Evolutionary conservation across 345 rosid species (phyloP).

Genomic region (Syzygium oleosum): DNA sequence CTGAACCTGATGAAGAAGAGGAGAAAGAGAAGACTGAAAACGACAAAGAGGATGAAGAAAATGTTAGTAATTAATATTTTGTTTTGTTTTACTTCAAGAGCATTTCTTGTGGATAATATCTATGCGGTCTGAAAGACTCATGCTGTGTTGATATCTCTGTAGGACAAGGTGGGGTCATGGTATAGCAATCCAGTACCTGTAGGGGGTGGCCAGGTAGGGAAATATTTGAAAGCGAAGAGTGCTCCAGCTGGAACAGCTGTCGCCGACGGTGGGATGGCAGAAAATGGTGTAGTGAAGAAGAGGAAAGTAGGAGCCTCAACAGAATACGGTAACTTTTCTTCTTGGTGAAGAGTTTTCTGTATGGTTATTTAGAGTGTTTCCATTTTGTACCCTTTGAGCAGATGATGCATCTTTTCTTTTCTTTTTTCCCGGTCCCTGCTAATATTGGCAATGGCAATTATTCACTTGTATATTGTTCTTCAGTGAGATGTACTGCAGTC

Average conservation of each 20-base stretch:
- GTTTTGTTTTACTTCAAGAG: neutral
- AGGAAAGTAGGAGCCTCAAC: conserved; percentile 45
- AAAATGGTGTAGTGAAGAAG: conserved; percentile 42
- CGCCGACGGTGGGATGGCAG: neutral
- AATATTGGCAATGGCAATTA: neutral
- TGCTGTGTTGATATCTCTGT: conserved; percentile 12
- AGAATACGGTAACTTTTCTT: conserved; percentile 71
- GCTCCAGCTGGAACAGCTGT: neutral
- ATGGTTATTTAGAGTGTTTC: neutral
- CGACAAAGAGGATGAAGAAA: conserved; percentile 57
- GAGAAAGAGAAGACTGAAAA: conserved; percentile 55
- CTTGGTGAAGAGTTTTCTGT: conserved; percentile 38
- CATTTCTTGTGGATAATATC: neutral
- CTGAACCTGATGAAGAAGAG: conserved; percentile 73
- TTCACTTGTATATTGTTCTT: neutral
- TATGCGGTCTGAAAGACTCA: neutral
- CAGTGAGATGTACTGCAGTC: neutral
- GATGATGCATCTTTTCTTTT: neutral
- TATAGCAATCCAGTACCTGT: conserved; percentile 76
- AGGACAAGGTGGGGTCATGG: conserved; percentile 90
- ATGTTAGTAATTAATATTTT: conserved; percentile 25
- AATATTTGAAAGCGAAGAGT: conserved; percentile 42
- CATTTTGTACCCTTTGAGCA: neutral
- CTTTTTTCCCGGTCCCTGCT: neutral
- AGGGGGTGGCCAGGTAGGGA: conserved; percentile 56